Base-by-base conservation (phyloP, 768 basidiomycete genomes). In the Rhizopogon sp. region DNA sequence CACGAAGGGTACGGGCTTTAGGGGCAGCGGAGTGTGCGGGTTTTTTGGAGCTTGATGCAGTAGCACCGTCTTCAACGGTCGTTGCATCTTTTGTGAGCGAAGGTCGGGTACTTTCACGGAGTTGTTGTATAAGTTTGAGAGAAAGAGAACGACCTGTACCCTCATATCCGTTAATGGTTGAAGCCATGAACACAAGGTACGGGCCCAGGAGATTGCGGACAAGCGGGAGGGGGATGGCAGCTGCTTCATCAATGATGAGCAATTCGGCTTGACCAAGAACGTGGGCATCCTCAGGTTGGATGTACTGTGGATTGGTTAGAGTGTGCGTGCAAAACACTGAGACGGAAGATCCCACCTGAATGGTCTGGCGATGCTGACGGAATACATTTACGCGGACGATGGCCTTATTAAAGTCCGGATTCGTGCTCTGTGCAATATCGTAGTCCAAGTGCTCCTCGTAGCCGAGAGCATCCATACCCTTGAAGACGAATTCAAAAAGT, bases 91-190 rank as follows among this genome's bases (percentile, higher is more conserved):
- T 89, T 16, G 84, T 77, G 41, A 93, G 74, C 1, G 89, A 86
- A 0, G 92, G 85, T 3, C 90, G 81, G 0, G 91, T 90, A 69
- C 84, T 88, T 68, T 98, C 97, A 39, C 97, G 88, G 3, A 98
- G 83, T 69, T 97, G 94, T 70, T 98, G 91, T 60, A 99, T 89
- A 55, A 99, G 88, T 71, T 99, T 99, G 57, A 99, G 87, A 45
- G 94, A 97, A 46, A 99, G 83, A 1, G 95, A 98, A 28, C 97
- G 90, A n/a, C 97, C 97, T 0, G 97, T 98, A 28, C 97, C 97
- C 79, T 98, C 97, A 71, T 99, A 99, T 40, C 97, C 97, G 68
- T 98, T 98, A 74, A 99, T 94, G 1, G 97, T 99, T n/a, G 94
- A 97, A 1, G 97, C 92, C 79, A 98, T 87, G 78, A 98, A 98